Evolutionary conservation across 2,329 filamentous ascomycete species (phyloP), one percentile per base, ranked within the genome.

Genomic region (Cladosporium phlei): DNA sequence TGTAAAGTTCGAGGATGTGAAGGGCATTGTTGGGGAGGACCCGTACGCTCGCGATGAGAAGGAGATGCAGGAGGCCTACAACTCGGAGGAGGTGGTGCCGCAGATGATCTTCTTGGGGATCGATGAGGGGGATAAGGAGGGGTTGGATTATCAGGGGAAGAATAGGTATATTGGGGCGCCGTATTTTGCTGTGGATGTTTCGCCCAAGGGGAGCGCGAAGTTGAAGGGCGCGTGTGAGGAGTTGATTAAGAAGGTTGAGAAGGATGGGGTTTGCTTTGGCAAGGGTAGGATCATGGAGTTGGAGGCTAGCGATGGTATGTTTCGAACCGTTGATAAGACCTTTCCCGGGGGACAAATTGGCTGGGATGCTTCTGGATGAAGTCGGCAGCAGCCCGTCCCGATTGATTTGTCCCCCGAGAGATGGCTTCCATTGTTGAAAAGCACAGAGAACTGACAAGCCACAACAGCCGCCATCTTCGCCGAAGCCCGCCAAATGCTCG

Each of bases 131-230:
- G 66, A 65, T 20, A 71, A 71, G 38, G 66, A 74, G 22, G 76
- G 71, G 0, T 77, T 85, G 42, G 61, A 73, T 49, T 85, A 83
- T 60, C 82, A 80, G 50, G 80, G 80, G 38, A 73, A 74, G 43
- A 80, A 82, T 43, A 69, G 71, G 19, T 94, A 95, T 63, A 78
- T 74, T 25, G 93, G 91, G 3, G 76, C 77, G 38, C 90, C 93
- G 1, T 94, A 83, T 69, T 98, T 97, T 63, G 91, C 90, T 1
- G 66, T 98, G 10, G 93, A 97, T 63, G 78, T 95, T 16, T 94
- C 90, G 3, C 85, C 88, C 0, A 48, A 49, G 20, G 83, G 78
- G 1, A 72, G 72, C 3, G 70, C 82, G 27, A n/a, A n/a, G n/a
- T n/a, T n/a, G n/a, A 79, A 78, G 48, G 79, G 83, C 2, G 77